Conservation (phyloP, 768 basidiomycete species). For the Coprinopsis cinerea region DNA sequence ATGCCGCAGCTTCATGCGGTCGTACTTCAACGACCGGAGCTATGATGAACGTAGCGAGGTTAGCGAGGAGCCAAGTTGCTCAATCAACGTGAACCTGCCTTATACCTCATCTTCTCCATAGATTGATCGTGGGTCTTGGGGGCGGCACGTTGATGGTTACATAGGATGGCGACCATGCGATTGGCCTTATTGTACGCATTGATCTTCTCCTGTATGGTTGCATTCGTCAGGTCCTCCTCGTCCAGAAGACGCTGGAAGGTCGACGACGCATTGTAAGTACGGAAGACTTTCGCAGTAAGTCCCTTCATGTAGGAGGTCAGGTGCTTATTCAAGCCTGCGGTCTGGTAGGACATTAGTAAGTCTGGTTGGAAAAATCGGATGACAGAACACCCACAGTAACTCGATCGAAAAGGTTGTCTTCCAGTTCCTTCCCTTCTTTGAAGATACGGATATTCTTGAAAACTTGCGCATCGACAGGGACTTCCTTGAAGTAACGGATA, state of each 20-base stretch:
- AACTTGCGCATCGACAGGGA: conserved; percentile 83
- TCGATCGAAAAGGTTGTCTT: conserved; percentile 91
- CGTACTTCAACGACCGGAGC: conserved; percentile 89
- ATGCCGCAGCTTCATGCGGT: conserved; percentile 94
- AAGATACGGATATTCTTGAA: conserved; percentile 98
- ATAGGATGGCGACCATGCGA: conserved; percentile 93
- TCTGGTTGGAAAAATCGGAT: conserved; percentile 9
- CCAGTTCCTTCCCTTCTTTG: conserved; percentile 87
- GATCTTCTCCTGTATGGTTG: conserved; percentile 89
- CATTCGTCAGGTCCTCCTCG: conserved; percentile 49
- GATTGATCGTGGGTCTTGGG: conserved; percentile 90
- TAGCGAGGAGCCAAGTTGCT: neutral
- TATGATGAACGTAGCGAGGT: conserved; percentile 25
- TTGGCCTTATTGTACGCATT: conserved; percentile 98
- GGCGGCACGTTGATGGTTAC: conserved; percentile 96
- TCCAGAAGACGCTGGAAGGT: conserved; percentile 93
- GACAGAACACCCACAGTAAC: conserved; percentile 75
- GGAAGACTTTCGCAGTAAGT: conserved; percentile 97
- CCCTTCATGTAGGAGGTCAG: conserved; percentile 93
- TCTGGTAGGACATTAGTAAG: conserved; percentile 39
- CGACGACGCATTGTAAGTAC: conserved; percentile 98
- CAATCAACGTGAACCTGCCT: conserved; percentile 53
- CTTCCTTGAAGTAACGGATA: conserved; percentile 92
- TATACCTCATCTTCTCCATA: conserved; percentile 92
- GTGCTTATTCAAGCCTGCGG: conserved; percentile 84